Percentiles rank a stretch among this genome's conserved stretches.
phyloP scores from a whole-genome alignment of 139 green algal species.

The Chlorella ohadii region DNA sequence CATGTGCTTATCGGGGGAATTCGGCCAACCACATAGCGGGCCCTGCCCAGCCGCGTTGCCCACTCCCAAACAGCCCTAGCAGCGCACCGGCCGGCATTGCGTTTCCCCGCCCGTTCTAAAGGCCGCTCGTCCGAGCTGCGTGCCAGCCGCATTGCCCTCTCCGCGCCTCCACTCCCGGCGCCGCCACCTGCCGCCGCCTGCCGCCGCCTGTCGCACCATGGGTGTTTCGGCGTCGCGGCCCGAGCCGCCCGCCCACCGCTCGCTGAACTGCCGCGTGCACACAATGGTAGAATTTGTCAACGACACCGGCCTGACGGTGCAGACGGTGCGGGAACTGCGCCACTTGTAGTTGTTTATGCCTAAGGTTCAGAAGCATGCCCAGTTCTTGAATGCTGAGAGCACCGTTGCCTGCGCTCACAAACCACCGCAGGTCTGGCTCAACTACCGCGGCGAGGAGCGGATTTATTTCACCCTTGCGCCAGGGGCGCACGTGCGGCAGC shows the following conservation, averaged over 20 bases:
- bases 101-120: too few species aligned
- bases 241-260: conserved; percentile 3
- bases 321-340: neutral
- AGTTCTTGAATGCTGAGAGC: too few species aligned
- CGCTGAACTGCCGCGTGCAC: conserved; percentile 8
- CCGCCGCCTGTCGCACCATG: neutral
- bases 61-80: too few species aligned
- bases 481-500: neutral
- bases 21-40: too few species aligned
- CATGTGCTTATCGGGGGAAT: too few species aligned
- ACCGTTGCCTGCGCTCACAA: too few species aligned
- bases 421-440: conserved; percentile 3
- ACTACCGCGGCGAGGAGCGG: neutral
- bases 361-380: too few species aligned
- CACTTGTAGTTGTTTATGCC: too few species aligned
- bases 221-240: neutral
- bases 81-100: too few species aligned
- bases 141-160: too few species aligned
- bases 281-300: conserved; percentile 26
- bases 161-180: neutral
- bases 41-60: too few species aligned
- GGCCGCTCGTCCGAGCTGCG: too few species aligned
- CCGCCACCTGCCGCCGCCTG: neutral
- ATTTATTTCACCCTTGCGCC: neutral
- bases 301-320: conserved; percentile 8